These are phyloP conservation scores for Russula foetens DNA, from an alignment of 768 basidiomycete genomes.

Conservation along the genomic window DNA sequence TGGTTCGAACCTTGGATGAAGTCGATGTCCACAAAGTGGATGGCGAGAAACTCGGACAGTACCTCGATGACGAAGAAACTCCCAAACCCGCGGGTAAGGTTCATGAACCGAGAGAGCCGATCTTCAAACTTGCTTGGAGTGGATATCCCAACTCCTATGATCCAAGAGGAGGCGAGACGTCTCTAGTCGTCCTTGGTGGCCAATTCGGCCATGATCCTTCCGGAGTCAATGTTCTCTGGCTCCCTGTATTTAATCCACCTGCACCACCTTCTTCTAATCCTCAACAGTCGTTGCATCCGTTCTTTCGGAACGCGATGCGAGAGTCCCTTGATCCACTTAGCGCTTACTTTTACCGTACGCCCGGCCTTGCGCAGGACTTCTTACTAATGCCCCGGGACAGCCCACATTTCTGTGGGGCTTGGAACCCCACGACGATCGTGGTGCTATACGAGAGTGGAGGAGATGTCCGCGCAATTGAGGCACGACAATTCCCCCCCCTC, in stretches of 20 bases:
- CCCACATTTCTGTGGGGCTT: constrained; percentile 60
- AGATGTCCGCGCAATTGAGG: constrained; percentile 45
- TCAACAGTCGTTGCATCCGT: constrained; percentile 25
- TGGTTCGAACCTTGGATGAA: constrained; percentile 62
- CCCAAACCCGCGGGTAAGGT: constrained; percentile 17
- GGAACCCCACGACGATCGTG: constrained; percentile 63
- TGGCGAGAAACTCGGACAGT: constrained; percentile 37
- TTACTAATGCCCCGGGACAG: constrained; percentile 59
- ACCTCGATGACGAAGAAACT: constrained; percentile 24
- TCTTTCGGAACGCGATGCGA: constrained; percentile 55
- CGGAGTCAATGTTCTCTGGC: constrained; percentile 60
- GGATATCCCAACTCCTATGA: constrained; percentile 59
- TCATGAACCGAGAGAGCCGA: constrained; percentile 48
- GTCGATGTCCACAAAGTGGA: constrained; percentile 49
- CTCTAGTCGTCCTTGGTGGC: constrained; percentile 74
- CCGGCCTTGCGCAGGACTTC: constrained; percentile 66
- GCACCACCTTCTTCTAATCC: constrained; percentile 32
- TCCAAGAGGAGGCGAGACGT: constrained; percentile 62
- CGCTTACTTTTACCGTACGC: constrained; percentile 50
- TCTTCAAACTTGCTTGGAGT: constrained; percentile 85
- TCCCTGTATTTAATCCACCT: constrained; percentile 56
- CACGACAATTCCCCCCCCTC: constrained; percentile 67
- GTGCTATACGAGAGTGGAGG: constrained; percentile 46
- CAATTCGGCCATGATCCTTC: constrained; percentile 41
- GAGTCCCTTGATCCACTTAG: constrained; percentile 44